Evolutionary conservation across 495 filamentous ascomycete genomes (phyloP), one percentile per base, ranked within the genome.

Genomic region (Penicillium taxi): DNA sequence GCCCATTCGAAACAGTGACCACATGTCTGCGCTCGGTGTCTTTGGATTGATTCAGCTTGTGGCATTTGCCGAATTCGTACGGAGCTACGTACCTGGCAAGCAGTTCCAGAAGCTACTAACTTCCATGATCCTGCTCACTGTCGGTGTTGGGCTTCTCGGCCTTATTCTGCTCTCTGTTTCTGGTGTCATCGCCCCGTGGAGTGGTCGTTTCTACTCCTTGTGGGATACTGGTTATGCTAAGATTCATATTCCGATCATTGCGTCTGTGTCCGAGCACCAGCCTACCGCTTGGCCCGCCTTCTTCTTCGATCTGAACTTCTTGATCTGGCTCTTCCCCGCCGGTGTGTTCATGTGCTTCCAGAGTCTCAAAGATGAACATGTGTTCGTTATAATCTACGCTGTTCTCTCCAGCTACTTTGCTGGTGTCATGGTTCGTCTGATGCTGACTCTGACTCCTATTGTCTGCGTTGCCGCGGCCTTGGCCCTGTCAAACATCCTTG

Each of bases 221-320:
- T 99, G 89, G 89, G 93, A 99, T 63, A 99, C 93, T 7, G 86
- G 85, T 48, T 99, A 99, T 57, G 93, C 93, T 48, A 99, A 99
- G 68, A 93, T 96, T 42, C 93, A 99, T 50, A 99, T 99, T 56
- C 93, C 93, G 22, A 99, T 99, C 54, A 99, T 99, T 63, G 93
- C 93, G 16, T 96, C 91, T 2, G 93, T 99, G 18, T 99, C 93
- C 6, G 93, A 99, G 61, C 93, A 99, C 72, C 93, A 99, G 61
- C 93, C 93, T 9, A 99, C 93, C 17, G 93, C 93, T n/a, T 99
- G 93, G 93, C 93, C 93, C 6, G 88, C 93, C 22, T 99, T 96
- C 76, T 99, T 96, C 68, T 99, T 99, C 60, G 93, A 99, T 50
- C 73, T 99, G 47, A 94, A 94, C 65, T 77, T 99, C 71, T 71